Evolutionary conservation across 2,329 filamentous ascomycete genomes (phyloP).

Genomic region (Lecanicillium sp.): DNA sequence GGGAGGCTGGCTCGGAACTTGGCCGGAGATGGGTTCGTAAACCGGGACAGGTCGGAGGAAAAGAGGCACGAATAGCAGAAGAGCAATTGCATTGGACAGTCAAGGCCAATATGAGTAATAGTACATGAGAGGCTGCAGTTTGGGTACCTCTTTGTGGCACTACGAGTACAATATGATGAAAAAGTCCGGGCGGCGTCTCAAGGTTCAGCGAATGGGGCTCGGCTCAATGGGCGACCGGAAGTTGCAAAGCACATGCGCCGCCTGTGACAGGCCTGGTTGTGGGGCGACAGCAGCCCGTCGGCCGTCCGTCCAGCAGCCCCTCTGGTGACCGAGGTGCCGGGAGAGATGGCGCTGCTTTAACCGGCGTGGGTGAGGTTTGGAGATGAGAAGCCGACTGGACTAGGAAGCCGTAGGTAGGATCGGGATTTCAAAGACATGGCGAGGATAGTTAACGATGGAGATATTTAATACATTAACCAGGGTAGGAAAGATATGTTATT

Average conservation of each 20-base stretch:
- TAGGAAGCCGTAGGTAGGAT: no score
- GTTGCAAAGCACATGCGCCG: slow-evolving; percentile 7
- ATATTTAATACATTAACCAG: no score
- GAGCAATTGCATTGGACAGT: no score
- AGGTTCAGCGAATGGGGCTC: slow-evolving; percentile 2
- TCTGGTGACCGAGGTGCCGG: slow-evolving; percentile 8
- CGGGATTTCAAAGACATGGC: no score
- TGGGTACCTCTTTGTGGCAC: neutral
- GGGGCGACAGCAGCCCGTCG: neutral
- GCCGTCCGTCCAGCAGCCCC: neutral
- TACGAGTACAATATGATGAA: neutral
- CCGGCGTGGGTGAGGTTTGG: neutral
- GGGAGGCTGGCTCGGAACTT: no score
- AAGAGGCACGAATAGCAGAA: neutral
- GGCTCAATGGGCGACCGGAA: slow-evolving; percentile 9
- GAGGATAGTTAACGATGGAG: no score
- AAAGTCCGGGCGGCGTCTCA: neutral
- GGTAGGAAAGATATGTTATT: no score
- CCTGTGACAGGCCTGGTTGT: neutral
- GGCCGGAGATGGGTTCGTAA: no score
- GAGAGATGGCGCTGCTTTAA: neutral
- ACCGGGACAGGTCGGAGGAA: no score
- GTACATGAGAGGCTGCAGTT: neutral
- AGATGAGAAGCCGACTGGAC: neutral
- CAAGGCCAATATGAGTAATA: neutral